A percentile compares a stretch with the other conserved stretches of the same genome.
phyloP scores from a whole-genome alignment of 257 asterid species.

The Henckelia pumila region DNA sequence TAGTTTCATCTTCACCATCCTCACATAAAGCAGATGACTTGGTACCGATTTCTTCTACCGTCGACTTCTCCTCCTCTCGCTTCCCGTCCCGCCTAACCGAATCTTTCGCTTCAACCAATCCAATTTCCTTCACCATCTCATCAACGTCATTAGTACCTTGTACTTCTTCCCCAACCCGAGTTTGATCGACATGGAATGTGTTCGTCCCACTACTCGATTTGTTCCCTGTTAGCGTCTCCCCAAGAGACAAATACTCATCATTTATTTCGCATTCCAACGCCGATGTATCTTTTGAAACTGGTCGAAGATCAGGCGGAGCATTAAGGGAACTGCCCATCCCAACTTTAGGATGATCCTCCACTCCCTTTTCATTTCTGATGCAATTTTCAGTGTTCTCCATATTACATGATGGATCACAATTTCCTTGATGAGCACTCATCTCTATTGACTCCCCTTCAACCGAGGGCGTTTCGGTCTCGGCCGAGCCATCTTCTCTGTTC shows the following conservation, averaged over 20 bases:
- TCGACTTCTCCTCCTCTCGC: constrained; percentile 15
- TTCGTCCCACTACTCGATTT: constrained; percentile 20
- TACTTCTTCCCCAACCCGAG: constrained; percentile 6
- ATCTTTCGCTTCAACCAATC: constrained; percentile 13
- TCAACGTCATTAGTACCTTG: constrained; percentile 10
- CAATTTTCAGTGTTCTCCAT: constrained; percentile 17
- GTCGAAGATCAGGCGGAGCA: constrained; percentile 24
- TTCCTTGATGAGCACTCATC: constrained; percentile 11
- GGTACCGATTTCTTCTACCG: constrained; percentile 13
- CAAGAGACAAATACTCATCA: constrained; percentile 22
- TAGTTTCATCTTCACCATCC: neutral
- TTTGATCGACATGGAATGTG: constrained; percentile 14
- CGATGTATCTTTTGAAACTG: constrained; percentile 8
- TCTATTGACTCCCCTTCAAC: constrained; percentile 20
- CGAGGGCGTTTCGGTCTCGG: constrained; percentile 1
- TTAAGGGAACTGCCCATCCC: constrained; percentile 23
- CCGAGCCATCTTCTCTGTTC: constrained; percentile 15
- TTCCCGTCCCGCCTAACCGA: neutral
- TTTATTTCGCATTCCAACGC: constrained; percentile 17
- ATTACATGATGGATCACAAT: neutral
- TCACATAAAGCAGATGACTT: constrained; percentile 12
- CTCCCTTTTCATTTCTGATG: neutral
- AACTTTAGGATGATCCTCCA: constrained; percentile 15
- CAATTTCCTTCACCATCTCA: constrained; percentile 14
- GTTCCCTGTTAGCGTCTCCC: constrained; percentile 3